These are phyloP conservation scores for Umbilicus rupestris DNA, from an alignment of 164 flowering plant species.

Conservation along the genomic window DNA sequence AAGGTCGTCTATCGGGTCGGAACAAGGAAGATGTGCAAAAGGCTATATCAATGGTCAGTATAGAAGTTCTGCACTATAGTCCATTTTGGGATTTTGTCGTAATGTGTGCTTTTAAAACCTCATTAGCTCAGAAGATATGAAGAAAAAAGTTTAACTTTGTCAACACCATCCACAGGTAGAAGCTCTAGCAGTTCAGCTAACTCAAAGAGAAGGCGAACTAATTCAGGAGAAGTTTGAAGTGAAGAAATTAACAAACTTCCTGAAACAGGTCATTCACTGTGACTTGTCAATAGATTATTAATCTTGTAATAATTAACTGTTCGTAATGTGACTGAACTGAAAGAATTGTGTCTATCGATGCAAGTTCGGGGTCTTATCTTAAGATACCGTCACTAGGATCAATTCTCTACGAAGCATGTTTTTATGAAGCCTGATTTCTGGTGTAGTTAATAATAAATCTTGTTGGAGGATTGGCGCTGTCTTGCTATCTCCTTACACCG, in stretches of 20 bases:
- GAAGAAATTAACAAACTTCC: slow-evolving; percentile 56
- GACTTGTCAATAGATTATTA: background rate
- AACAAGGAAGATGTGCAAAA: slow-evolving; percentile 91
- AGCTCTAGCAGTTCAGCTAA: slow-evolving; percentile 65
- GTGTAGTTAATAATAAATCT: background rate
- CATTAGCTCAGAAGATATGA: no score
- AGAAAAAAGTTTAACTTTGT: no score
- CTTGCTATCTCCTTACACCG: background rate
- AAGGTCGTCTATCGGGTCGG: slow-evolving; percentile 78
- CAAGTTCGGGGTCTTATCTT: background rate
- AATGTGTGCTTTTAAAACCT: no score
- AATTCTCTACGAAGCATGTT: no score
- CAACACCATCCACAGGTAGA: slow-evolving; percentile 35
- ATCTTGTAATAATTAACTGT: background rate
- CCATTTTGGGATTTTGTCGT: background rate
- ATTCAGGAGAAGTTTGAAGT: slow-evolving; percentile 77
- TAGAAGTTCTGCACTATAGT: background rate
- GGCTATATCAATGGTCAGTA: slow-evolving; percentile 85
- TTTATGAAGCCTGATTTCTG: background rate
- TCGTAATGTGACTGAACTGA: background rate
- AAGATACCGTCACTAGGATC: background rate
- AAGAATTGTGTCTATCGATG: no score
- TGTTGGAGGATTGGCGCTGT: background rate
- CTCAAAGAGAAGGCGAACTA: slow-evolving; percentile 65
- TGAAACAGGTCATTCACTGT: slow-evolving; percentile 41